phyloP scores from a whole-genome alignment of 2,329 filamentous ascomycete genomes.

The Venturiaceae sp. region DNA sequence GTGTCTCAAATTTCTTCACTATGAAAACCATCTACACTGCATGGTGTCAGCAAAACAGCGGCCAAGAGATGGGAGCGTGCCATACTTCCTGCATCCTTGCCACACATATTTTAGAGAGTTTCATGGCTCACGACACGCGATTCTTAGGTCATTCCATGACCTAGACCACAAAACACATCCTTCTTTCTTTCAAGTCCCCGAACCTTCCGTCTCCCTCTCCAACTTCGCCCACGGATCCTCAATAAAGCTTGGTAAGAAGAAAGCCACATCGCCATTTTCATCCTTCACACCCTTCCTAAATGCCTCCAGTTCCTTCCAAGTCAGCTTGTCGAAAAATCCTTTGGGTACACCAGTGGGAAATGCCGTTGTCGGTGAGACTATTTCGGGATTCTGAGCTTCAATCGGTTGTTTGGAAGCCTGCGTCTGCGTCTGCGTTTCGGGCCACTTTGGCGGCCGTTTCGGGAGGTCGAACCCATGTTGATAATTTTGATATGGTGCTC shows the following conservation, averaged over 20 bases:
- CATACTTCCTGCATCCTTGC: too few relatives aligned
- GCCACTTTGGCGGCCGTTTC: not conserved
- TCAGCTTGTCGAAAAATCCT: constrained; percentile 5
- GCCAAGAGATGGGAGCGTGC: too few relatives aligned
- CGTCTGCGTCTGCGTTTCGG: not conserved
- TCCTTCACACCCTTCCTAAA: constrained; percentile 31
- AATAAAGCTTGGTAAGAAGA: constrained; percentile 60
- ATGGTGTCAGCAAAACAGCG: too few relatives aligned
- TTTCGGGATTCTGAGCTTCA: not conserved
- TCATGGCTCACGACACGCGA: too few relatives aligned
- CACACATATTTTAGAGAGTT: too few relatives aligned
- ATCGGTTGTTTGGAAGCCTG: not conserved
- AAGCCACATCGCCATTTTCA: constrained; percentile 52
- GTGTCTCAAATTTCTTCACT: too few relatives aligned
- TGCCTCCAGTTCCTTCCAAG: constrained; percentile 20
- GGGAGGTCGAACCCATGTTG: not conserved
- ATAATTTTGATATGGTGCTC: not conserved
- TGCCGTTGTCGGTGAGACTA: not conserved
- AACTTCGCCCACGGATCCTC: constrained; percentile 58
- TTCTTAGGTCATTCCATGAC: too few relatives aligned
- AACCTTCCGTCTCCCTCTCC: constrained; percentile 1
- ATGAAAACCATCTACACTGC: too few relatives aligned
- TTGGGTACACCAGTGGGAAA: not conserved
- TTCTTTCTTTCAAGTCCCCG: not conserved
- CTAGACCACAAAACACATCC: too few relatives aligned